Evolutionary conservation across 257 asterid species (phyloP).

Genomic region (Nicotiana obtusifolia): DNA sequence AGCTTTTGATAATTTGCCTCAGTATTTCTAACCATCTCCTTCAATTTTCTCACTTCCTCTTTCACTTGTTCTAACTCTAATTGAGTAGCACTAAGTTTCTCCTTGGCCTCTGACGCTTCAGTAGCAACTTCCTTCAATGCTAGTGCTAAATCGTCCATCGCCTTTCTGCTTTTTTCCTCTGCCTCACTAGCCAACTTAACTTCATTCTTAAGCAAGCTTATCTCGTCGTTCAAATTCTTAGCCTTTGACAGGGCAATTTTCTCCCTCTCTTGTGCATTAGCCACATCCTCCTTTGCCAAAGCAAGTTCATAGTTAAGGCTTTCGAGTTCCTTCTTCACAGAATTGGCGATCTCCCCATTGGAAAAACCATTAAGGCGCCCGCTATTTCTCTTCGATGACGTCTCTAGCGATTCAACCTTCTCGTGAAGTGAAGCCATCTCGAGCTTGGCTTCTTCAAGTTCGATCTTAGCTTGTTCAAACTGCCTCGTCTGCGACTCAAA

Average conservation of each 20-base stretch:
- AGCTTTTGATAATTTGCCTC: conserved; percentile 42
- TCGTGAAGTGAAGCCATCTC: conserved; percentile 37
- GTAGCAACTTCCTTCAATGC: conserved; percentile 76
- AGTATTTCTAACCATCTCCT: conserved; percentile 25
- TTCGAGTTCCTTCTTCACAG: conserved; percentile 20
- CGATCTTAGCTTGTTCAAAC: conserved; percentile 20
- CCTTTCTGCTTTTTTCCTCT: conserved; percentile 67
- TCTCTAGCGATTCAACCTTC: conserved; percentile 29
- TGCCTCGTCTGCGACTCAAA: background rate
- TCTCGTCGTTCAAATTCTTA: conserved; percentile 1
- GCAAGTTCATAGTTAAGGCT: conserved; percentile 3
- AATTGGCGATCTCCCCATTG: background rate
- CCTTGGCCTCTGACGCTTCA: conserved; percentile 58
- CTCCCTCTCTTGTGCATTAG: conserved; percentile 9
- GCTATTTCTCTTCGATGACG: conserved; percentile 3
- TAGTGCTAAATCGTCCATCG: conserved; percentile 83
- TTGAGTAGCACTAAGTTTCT: conserved; percentile 29
- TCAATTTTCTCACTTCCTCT: conserved; percentile 39
- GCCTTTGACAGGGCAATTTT: conserved; percentile 7
- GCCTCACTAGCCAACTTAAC: conserved; percentile 48
- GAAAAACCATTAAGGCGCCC: background rate
- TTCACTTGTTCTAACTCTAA: conserved; percentile 36
- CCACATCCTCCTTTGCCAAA: conserved; percentile 6
- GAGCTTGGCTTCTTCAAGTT: conserved; percentile 20
- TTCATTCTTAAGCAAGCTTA: conserved; percentile 31